These are phyloP conservation scores for Fusarium circinatum DNA, from an alignment of 2,329 filamentous ascomycete genomes.

Conservation along the genomic window DNA sequence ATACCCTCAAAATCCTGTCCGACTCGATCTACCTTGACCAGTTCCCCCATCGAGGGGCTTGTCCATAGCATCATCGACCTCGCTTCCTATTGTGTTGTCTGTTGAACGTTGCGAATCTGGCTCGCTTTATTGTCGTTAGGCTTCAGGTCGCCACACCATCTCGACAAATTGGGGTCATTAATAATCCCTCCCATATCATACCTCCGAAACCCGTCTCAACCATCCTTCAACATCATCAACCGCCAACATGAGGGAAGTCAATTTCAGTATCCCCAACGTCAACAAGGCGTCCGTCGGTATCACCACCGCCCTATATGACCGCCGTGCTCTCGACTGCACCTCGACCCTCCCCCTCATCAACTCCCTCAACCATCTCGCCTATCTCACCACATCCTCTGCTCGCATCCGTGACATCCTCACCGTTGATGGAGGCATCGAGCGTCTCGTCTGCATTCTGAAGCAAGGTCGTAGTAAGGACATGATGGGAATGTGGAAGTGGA, in stretches of 20 bases:
- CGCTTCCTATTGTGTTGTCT: conserved; percentile 9
- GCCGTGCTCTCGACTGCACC: conserved; percentile 96
- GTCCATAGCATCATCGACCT: conserved; percentile 26
- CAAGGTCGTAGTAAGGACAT: conserved; percentile 96
- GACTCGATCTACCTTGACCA: conserved; percentile 34
- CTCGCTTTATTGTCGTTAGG: conserved; percentile 25
- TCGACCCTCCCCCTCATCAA: conserved; percentile 98
- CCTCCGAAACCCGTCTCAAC: conserved; percentile 21
- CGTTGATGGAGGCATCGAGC: conserved; percentile 97
- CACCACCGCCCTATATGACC: conserved; percentile 97
- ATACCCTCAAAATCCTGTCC: conserved; percentile 36
- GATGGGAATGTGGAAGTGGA: conserved; percentile 99
- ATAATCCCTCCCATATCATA: conserved; percentile 36
- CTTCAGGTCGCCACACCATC: conserved; percentile 38
- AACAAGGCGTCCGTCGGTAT: conserved; percentile 99
- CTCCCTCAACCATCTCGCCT: conserved; percentile 97
- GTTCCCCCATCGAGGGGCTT: conserved; percentile 41
- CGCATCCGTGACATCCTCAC: conserved; percentile 98
- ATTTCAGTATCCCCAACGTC: conserved; percentile 99
- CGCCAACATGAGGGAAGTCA: conserved; percentile 95
- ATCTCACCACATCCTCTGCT: conserved; percentile 96
- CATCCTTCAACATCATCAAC: conserved; percentile 33
- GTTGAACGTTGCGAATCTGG: conserved; percentile 24
- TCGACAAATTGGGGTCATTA: conserved; percentile 36
- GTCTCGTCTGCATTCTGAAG: conserved; percentile 96